Evolutionary conservation across 257 asterid species (phyloP).

Genomic region (Solanum sejunctum): DNA sequence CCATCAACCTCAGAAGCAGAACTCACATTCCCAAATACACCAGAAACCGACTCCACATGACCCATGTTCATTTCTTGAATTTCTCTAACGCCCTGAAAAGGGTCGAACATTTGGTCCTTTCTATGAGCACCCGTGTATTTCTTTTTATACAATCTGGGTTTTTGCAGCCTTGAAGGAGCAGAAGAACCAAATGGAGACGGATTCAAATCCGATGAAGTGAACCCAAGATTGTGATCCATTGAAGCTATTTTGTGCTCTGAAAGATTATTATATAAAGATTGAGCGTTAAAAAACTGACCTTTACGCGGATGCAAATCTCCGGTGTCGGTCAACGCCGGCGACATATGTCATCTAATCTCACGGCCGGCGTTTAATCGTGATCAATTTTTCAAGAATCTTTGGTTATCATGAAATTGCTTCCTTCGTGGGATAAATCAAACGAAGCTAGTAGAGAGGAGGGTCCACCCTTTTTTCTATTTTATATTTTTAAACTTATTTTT

Average conservation of each 20-base stretch:
- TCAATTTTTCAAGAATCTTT: neutral
- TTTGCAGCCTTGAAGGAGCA: conserved; percentile 23
- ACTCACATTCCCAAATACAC: neutral
- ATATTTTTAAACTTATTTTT: neutral
- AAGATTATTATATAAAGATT: neutral
- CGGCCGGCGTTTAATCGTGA: conserved; percentile 3
- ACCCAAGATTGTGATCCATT: conserved; percentile 66
- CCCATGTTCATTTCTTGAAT: conserved; percentile 7
- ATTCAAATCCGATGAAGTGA: conserved; percentile 22
- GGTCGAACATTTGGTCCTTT: conserved; percentile 11
- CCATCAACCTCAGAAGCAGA: conserved; percentile 6
- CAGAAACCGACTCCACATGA: conserved; percentile 16
- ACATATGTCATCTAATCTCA: conserved; percentile 48
- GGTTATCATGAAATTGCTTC: neutral
- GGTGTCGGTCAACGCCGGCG: conserved; percentile 48
- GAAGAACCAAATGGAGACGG: conserved; percentile 27
- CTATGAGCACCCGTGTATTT: conserved; percentile 26
- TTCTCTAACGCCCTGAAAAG: conserved; percentile 22
- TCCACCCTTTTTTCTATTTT: neutral
- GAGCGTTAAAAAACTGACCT: conserved; percentile 30
- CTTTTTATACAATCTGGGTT: conserved; percentile 49
- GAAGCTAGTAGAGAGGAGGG: neutral
- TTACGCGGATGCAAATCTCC: conserved; percentile 4
- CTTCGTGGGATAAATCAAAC: neutral
- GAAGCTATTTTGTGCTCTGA: neutral